A percentile compares a stretch with the other conserved stretches of the same genome.
These are phyloP conservation scores for Mycena sanguinolenta DNA, from an alignment of 768 basidiomycete species.

Conservation along the genomic window DNA sequence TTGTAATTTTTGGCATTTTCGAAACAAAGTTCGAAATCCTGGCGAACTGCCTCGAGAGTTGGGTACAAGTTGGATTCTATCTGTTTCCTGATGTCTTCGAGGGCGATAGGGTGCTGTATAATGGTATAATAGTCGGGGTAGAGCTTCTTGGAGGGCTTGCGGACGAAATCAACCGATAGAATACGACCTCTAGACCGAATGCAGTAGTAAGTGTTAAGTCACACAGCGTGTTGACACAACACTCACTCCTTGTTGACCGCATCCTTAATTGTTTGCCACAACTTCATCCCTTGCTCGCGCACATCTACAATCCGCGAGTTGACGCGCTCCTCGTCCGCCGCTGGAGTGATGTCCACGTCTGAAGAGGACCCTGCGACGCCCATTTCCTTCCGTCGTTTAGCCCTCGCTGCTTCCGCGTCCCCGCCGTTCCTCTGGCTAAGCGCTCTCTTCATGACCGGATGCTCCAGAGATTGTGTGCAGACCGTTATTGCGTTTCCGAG, in stretches of 20 bases:
- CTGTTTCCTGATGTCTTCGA: slow-evolving; percentile 90
- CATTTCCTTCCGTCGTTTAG: slow-evolving; percentile 53
- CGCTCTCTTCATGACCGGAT: slow-evolving; percentile 50
- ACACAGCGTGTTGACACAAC: slow-evolving; percentile 46
- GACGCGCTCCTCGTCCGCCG: slow-evolving; percentile 43
- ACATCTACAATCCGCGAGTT: slow-evolving; percentile 53
- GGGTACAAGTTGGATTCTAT: slow-evolving; percentile 72
- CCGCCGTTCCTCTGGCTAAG: slow-evolving; percentile 51
- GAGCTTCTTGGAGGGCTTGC: slow-evolving; percentile 75
- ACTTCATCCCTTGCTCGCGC: slow-evolving; percentile 75
- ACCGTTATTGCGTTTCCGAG: neutral
- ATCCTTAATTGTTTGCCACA: slow-evolving; percentile 86
- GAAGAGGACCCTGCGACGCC: slow-evolving; percentile 52
- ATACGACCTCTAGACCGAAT: slow-evolving; percentile 67
- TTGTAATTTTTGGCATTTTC: slow-evolving; percentile 88
- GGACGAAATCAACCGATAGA: slow-evolving; percentile 76
- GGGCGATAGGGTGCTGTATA: slow-evolving; percentile 86
- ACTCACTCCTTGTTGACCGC: slow-evolving; percentile 92
- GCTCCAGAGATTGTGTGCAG: too few relatives aligned
- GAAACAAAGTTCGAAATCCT: slow-evolving; percentile 84
- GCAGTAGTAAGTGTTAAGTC: slow-evolving; percentile 43
- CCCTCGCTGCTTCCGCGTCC: slow-evolving; percentile 55
- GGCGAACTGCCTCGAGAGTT: slow-evolving; percentile 74
- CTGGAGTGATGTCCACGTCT: slow-evolving; percentile 56
- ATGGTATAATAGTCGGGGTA: slow-evolving; percentile 90